phyloP scores from a whole-genome alignment of 352 stramenopile species.

The Elongisporangium anandrum region DNA sequence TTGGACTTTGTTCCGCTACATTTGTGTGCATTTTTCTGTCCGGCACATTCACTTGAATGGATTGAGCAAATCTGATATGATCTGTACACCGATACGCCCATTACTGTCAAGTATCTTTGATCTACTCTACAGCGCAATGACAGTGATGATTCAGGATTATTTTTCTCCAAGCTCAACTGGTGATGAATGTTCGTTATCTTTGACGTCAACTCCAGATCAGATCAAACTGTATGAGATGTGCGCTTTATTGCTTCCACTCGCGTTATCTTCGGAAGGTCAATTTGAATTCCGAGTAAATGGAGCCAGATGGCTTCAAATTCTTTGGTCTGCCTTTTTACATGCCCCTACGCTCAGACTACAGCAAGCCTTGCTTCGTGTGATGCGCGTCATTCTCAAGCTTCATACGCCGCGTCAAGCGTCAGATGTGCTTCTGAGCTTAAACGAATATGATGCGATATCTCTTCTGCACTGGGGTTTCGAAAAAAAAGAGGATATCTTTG shows the following conservation, averaged over 20 bases:
- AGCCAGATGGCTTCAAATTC: constrained; percentile 44
- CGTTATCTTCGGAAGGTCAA: constrained; percentile 43
- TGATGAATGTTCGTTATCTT: too few species aligned
- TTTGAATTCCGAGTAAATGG: constrained; percentile 32
- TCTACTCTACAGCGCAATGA: constrained; percentile 10
- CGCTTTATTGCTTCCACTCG: constrained; percentile 36
- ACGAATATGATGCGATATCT: neutral
- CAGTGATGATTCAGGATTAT: neutral
- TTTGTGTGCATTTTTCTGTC: constrained; percentile 33
- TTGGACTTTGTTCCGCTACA: constrained; percentile 32
- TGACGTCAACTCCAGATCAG: neutral
- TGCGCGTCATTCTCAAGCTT: constrained; percentile 31
- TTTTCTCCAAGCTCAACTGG: too few species aligned
- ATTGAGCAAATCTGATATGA: neutral
- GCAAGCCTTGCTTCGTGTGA: constrained; percentile 56
- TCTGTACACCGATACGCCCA: constrained; percentile 16
- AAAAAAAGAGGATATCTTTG: constrained; percentile 20
- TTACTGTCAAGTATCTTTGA: constrained; percentile 12
- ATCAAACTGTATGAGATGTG: constrained; percentile 22
- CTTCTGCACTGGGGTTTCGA: constrained; percentile 14
- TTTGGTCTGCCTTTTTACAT: constrained; percentile 43
- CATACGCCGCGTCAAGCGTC: constrained; percentile 24
- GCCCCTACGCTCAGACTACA: constrained; percentile 47
- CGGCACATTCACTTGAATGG: neutral
- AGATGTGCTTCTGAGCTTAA: constrained; percentile 9